Evolutionary conservation across 108 stramenopile genomes (phyloP), one percentile per base, ranked within the genome.

Genomic region (Skeletonema potamos): DNA sequence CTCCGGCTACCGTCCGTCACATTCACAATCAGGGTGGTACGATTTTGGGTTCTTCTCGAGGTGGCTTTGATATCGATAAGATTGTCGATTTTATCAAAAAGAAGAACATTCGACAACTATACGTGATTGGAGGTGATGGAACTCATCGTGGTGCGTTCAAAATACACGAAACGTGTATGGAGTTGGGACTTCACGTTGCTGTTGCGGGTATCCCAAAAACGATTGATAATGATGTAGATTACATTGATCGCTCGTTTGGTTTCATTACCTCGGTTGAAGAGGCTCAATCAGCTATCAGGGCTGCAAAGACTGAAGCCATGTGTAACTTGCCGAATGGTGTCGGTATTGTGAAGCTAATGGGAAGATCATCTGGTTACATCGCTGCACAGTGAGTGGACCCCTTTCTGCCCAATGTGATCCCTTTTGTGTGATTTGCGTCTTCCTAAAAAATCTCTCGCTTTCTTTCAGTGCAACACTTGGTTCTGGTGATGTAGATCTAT

Each of bases 121-220:
- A 89, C 79, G 92, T 99, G 26, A 96, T 99, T 80, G 98, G 98
- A 32, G 98, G 98, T 9, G 98, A 99, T 82, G 98, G 98, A 27
- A 99, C 98, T 27, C 97, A 98, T 82, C 86, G 98, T 9, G 98
- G 97, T 24, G 97, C 97, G 27, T 89, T 90, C 66, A 73, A 77
- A 72, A 92, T 95, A 41, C 90, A 94, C 57, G 97, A 93, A 79
- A 94, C 84, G 11, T 95, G 94, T 64, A 92, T 95, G 91, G 89
- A 81, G 59, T 44, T 86, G 74, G 92, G 92, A 37, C 54, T 96
- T 60, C 95, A 97, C 85, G 83, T 98, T 5, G 91, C 97, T 6
- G 96, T 99, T 17, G 95, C 95, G 1, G 97, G 97, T 46, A 95
- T 99, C 62, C 98, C 98, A 8, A 99, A 97, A 72, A 81, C 79